Percentiles rank a stretch among this genome's conserved stretches.
These are phyloP conservation scores for Pouteria glomerata DNA, from an alignment of 148 eudicot species.

Conservation along the genomic window DNA sequence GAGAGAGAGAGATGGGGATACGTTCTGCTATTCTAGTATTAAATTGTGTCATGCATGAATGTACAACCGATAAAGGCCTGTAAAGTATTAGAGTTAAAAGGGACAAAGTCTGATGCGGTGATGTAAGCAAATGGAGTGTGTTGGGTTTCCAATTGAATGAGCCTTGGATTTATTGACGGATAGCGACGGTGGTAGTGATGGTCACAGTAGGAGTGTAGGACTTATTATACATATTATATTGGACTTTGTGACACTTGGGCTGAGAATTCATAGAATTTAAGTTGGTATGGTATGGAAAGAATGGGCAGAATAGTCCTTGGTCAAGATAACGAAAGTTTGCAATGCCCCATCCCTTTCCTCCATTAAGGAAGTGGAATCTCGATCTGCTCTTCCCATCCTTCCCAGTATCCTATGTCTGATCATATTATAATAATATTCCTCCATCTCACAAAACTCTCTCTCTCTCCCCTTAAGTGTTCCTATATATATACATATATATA, in stretches of 20 bases:
- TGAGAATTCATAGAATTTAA: neutral
- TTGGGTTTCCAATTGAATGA: slow-evolving; percentile 14
- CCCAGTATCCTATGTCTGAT: slow-evolving; percentile 24
- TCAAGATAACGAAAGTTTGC: slow-evolving; percentile 53
- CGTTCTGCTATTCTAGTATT: neutral
- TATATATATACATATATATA: no score
- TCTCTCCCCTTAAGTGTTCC: no score
- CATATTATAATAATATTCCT: neutral
- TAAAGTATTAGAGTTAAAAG: slow-evolving; percentile 4
- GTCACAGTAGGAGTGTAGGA: neutral
- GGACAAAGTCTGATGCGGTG: slow-evolving; percentile 27
- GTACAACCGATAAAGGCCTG: neutral
- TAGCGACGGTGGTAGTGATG: slow-evolving; percentile 6
- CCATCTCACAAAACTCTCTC: neutral
- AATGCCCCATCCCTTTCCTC: slow-evolving; percentile 57
- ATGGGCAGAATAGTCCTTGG: slow-evolving; percentile 42
- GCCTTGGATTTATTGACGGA: slow-evolving; percentile 9
- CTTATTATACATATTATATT: neutral
- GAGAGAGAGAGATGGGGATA: neutral
- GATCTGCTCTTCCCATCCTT: slow-evolving; percentile 34
- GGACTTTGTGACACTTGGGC: neutral
- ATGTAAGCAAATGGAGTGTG: slow-evolving; percentile 20
- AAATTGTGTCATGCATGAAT: slow-evolving; percentile 7
- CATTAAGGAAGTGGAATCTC: slow-evolving; percentile 47
- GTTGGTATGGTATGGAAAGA: slow-evolving; percentile 19